Evolutionary conservation across 352 stramenopile genomes (phyloP), one percentile per base, ranked within the genome.

Genomic region (Thraustochytrium striatum): DNA sequence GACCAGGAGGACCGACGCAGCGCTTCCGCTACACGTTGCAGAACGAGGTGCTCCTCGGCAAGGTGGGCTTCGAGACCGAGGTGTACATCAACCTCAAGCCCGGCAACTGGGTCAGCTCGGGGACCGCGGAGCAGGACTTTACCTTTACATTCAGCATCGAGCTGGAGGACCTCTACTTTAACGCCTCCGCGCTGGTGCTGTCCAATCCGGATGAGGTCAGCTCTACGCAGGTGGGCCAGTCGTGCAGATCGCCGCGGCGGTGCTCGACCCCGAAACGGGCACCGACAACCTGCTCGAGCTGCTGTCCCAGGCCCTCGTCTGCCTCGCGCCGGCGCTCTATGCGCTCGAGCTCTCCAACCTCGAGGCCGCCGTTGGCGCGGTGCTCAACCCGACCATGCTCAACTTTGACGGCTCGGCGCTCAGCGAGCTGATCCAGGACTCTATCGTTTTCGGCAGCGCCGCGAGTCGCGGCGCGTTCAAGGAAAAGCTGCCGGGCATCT

Each of bases 301-400:
- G 0, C 36, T 75, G 13, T 62, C 65, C 25, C 41, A 75, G 13
- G 39, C 30, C 0, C 21, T 75, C 1, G 41, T 30, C 3, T 75
- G 65, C 65, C 13, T 75, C 21, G 43, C 44, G 0, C 65, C 65
- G 8, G 44, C 65, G 3, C 32, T 38, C 0, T 75, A 75, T 7
- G 44, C 44, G 21, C 35, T 75, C 43, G 68, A 75, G 28, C 30
- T 75, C 41, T 61, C 65, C 8, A 43, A 75, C 32, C 25, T 75
- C 8, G 7, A 13, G 19, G 52, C 52, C 25, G 68, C 41, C 36
- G 1, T 75, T 3, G 65, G 41, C 36, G 65, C 11, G 25, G 44
- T 75, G 11, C 3, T 8, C 19, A 32, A 75, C 25, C 44, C 65
- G 21, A 72, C 28, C 13, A 25, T 75, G 50, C n/a, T 55, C n/a